Base-by-base conservation (phyloP, 148 eudicot genomes). In the Amaranthus hypochondriacus region DNA sequence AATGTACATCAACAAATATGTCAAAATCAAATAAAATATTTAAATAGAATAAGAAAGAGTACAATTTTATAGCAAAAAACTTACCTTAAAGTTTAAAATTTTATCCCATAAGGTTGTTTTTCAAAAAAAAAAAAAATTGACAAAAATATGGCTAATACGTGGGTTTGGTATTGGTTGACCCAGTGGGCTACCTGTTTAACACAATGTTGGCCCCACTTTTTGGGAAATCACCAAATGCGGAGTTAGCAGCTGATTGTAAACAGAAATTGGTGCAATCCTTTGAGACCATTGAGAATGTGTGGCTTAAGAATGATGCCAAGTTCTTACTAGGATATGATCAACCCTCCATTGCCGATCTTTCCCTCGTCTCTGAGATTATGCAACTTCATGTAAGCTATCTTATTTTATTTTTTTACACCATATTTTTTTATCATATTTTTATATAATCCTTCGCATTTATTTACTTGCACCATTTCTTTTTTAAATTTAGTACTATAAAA, bases 321-420 rank as follows among this genome's bases (percentile, higher is more conserved):
- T 93, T 90, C 84, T 75, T 93, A 81, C 81, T 87, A 14, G 98
- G 97, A 60, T 86, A 81, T 43, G 50, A 79, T 18, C 74, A 89
- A 71, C 97, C 95, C 56, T 89, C 98, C 61, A 86, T 93, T 66
- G 98, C 95, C 52, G 97, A 93, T 80, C 85, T 93, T 60, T 74
- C 82, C 78, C 84, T 93, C 42, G 92, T 84, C 9, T 89, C 87
- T 56, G 97, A 91, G 82, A 82, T 93, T 75, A 89, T 91, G 97
- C 86, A 88, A 79, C 88, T 93, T 52, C 87, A 93, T 89, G 83
- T 80, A 68, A 14, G 56, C 39, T 12, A 6, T 15, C 18, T 39
- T 7, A 13, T 56, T 68, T 21, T 61, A 18, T 54, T 80, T 74
- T 53, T 56, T 14, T 12, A 56, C 4, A 18, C 39, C 44, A 58